Evolutionary conservation across 192 early-diverging fungal genomes (phyloP).

Genomic region (Neocallimastix lanati): DNA sequence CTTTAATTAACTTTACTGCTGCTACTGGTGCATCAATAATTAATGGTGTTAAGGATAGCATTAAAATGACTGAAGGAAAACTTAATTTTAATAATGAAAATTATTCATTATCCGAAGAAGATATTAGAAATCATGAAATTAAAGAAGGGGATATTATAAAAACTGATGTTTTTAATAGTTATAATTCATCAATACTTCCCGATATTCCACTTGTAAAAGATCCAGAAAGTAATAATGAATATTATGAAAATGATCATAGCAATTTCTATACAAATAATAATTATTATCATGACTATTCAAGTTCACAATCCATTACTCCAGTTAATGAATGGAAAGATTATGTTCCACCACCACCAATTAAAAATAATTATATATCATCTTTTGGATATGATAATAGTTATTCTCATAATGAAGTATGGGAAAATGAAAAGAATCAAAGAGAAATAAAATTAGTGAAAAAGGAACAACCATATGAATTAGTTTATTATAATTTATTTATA

Average conservation of each 20-base stretch:
- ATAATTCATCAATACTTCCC: background rate
- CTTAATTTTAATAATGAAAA: background rate
- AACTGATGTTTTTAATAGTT: background rate
- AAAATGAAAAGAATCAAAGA: background rate
- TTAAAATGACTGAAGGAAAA: background rate
- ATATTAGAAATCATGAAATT: background rate
- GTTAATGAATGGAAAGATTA: background rate
- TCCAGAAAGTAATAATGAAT: background rate
- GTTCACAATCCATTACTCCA: background rate
- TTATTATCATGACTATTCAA: background rate
- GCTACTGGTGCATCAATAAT: background rate
- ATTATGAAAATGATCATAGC: background rate
- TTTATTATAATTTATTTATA: background rate
- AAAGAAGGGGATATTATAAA: background rate
- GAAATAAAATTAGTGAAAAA: background rate
- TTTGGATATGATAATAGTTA: background rate
- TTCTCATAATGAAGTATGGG: background rate
- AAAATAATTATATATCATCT: background rate
- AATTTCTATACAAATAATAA: background rate
- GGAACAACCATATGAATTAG: background rate
- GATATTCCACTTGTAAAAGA: background rate
- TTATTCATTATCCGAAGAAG: background rate
- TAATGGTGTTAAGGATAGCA: background rate
- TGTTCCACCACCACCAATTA: background rate
- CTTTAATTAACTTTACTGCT: background rate